Evolutionary conservation across 768 basidiomycete species (phyloP).

Genomic region (Leccinum uliginosum): DNA sequence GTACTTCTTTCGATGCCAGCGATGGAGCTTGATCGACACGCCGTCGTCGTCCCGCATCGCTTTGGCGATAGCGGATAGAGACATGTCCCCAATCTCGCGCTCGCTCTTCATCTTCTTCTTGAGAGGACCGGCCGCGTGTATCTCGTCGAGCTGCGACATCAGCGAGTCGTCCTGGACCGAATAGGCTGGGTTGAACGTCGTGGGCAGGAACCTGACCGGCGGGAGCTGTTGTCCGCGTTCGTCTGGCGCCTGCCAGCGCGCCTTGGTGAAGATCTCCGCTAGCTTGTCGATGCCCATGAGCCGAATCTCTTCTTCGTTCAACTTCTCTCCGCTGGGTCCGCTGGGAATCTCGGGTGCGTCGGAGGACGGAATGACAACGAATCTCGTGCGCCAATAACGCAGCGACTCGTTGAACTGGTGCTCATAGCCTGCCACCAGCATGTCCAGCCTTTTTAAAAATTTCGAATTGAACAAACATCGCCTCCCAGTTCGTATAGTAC

Average conservation of each 20-base stretch:
- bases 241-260: slow-evolving; percentile 67
- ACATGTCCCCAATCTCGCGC: slow-evolving; percentile 64
- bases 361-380: slow-evolving; percentile 84
- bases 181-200: slow-evolving; percentile 77
- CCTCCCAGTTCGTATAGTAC: background rate
- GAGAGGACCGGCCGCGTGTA: slow-evolving; percentile 70
- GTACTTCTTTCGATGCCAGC: slow-evolving; percentile 75
- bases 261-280: slow-evolving; percentile 79
- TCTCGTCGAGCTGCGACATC: slow-evolving; percentile 75
- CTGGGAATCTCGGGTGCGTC: slow-evolving; percentile 56
- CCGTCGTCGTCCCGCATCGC: slow-evolving; percentile 85
- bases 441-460: slow-evolving; percentile 62
- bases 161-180: slow-evolving; percentile 77
- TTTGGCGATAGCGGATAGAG: slow-evolving; percentile 62
- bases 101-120: slow-evolving; percentile 80
- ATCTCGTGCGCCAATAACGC: slow-evolving; percentile 91
- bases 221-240: slow-evolving; percentile 40
- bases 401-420: slow-evolving; percentile 76
- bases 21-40: slow-evolving; percentile 76
- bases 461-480: background rate
- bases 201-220: slow-evolving; percentile 75
- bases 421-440: slow-evolving; percentile 82
- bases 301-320: slow-evolving; percentile 84
- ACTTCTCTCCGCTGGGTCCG: slow-evolving; percentile 64
- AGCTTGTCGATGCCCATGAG: slow-evolving; percentile 89